A percentile compares a stretch with the other conserved stretches of the same genome.
Evolutionary conservation across 108 stramenopile genomes (phyloP).

Genomic region (Schizochytrium sp.): DNA sequence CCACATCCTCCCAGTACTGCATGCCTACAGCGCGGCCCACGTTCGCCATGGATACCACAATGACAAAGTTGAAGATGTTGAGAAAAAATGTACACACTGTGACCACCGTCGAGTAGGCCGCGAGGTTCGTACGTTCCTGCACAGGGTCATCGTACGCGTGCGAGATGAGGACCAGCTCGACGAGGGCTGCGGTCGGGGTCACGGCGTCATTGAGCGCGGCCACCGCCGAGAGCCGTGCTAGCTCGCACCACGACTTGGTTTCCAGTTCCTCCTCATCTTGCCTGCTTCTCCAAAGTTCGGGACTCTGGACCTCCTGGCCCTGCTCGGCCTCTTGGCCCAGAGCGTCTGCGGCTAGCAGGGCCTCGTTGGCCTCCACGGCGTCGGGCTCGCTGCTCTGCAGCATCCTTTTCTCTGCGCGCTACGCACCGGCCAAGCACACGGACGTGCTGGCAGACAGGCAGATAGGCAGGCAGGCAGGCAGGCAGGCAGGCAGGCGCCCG

Average conservation of each 20-base stretch:
- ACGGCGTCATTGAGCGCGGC: neutral
- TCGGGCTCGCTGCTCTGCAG: neutral
- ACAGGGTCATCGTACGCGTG: neutral
- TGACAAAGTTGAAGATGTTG: constrained; percentile 12
- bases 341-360: neutral
- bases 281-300: neutral
- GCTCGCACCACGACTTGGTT: neutral
- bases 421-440: too few species aligned
- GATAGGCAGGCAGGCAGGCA: too few species aligned
- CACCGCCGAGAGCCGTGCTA: constrained; percentile 1
- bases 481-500: too few species aligned
- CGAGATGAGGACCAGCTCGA: neutral
- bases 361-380: neutral
- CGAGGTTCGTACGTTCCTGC: neutral
- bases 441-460: too few species aligned
- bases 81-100: neutral
- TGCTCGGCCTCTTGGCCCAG: neutral
- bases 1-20: constrained; percentile 4
- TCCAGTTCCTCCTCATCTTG: neutral
- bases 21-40: neutral
- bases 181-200: neutral
- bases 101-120: neutral
- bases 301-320: neutral
- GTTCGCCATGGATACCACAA: neutral
- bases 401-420: too few species aligned